Evolutionary conservation across 345 rosid species (phyloP).

Genomic region (Carallia brachiata): DNA sequence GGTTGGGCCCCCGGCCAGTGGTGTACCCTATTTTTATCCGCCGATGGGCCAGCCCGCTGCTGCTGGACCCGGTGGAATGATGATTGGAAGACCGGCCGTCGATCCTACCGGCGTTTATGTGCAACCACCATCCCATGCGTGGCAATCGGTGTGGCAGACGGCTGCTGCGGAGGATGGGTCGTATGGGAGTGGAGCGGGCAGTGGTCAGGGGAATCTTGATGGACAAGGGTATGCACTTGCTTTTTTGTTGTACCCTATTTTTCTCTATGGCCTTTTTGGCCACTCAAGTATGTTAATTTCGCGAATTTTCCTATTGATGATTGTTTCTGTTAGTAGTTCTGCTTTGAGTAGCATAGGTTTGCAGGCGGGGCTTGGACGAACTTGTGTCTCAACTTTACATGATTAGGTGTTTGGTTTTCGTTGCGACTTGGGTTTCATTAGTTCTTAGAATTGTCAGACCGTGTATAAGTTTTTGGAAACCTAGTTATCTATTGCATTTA

Average conservation of each 20-base stretch:
- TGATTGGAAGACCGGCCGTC: constrained; percentile 88
- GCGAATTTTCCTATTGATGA: too few relatives aligned
- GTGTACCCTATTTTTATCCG: constrained; percentile 81
- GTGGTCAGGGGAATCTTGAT: constrained; percentile 69
- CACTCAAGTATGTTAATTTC: too few relatives aligned
- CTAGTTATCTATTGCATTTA: neutral
- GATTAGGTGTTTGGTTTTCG: too few relatives aligned
- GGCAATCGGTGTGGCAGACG: constrained; percentile 96
- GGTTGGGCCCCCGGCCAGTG: constrained; percentile 67
- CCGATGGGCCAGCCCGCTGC: constrained; percentile 76
- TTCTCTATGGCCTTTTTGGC: neutral
- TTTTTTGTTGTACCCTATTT: neutral
- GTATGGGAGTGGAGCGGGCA: constrained; percentile 61
- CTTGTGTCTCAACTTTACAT: too few relatives aligned
- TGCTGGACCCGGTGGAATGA: constrained; percentile 56
- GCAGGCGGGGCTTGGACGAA: too few relatives aligned
- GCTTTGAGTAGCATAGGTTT: too few relatives aligned
- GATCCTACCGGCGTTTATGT: constrained; percentile 67
- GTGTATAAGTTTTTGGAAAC: neutral
- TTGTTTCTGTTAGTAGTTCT: too few relatives aligned
- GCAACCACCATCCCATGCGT: constrained; percentile 92
- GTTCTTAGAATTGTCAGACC: neutral
- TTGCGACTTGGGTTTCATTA: too few relatives aligned
- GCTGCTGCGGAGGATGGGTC: constrained; percentile 60
- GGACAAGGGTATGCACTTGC: constrained; percentile 22